These are phyloP conservation scores for Phellopilus nigrolimitatus DNA, from an alignment of 1,284 basidiomycete species.

Conservation along the genomic window DNA sequence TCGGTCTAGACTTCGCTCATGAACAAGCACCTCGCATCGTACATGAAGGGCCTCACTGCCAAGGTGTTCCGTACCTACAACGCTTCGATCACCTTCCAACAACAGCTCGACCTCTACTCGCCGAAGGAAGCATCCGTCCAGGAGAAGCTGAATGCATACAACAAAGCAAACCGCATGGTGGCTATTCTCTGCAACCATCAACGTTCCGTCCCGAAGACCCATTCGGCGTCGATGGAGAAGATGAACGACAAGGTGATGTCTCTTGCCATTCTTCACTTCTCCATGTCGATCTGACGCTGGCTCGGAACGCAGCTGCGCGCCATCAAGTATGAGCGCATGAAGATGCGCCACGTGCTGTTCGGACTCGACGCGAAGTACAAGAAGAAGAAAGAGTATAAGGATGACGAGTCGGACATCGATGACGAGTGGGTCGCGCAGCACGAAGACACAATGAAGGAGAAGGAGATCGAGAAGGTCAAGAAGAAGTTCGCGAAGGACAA, in stretches of 20 bases:
- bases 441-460: conserved; percentile 75
- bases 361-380: conserved; percentile 71
- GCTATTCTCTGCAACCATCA: conserved; percentile 99
- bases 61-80: conserved; percentile 99
- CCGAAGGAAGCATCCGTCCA: conserved; percentile 73
- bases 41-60: conserved; percentile 95
- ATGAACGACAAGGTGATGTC: conserved; percentile 79
- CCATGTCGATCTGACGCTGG: neutral
- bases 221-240: conserved; percentile 89
- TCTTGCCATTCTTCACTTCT: neutral
- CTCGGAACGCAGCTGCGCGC: conserved; percentile 49
- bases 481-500: conserved; percentile 91
- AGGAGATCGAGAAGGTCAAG: conserved; percentile 81
- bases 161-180: conserved; percentile 91
- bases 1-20: conserved; percentile 64
- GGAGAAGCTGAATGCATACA: conserved; percentile 93
- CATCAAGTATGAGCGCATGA: conserved; percentile 93
- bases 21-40: conserved; percentile 86
- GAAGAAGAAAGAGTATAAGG: conserved; percentile 75
- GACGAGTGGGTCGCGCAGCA: conserved; percentile 85
- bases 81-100: conserved; percentile 91
- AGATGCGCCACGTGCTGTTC: conserved; percentile 80
- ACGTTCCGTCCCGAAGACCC: conserved; percentile 85
- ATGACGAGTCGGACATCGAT: conserved; percentile 89
- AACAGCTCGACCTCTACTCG: conserved; percentile 74